phyloP scores from a whole-genome alignment of 2,329 filamentous ascomycete species.

The Sclerotinia sclerotiorum region DNA sequence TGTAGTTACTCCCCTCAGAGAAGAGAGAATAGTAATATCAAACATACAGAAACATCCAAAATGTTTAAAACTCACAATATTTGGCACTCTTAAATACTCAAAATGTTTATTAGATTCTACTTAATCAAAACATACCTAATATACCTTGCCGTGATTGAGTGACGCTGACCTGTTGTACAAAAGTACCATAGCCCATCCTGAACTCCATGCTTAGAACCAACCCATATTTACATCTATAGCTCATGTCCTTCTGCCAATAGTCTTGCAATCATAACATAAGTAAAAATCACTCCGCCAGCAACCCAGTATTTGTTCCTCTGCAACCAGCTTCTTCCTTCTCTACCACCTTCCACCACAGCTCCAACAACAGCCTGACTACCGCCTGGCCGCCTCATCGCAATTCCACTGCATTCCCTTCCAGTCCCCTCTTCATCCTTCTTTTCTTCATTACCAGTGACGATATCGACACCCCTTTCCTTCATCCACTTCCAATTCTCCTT shows the following conservation, averaged over 20 bases:
- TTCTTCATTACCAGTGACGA: slow-evolving; percentile 64
- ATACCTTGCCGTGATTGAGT: neutral
- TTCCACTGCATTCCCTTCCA: slow-evolving; percentile 55
- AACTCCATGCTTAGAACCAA: slow-evolving; percentile 11
- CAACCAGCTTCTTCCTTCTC: slow-evolving; percentile 81
- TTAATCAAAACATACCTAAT: neutral
- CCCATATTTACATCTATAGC: neutral
- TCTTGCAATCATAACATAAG: slow-evolving; percentile 80
- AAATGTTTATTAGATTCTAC: too few relatives aligned
- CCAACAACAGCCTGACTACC: slow-evolving; percentile 55
- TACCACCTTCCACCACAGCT: slow-evolving; percentile 73
- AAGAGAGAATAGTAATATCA: slow-evolving; percentile 4
- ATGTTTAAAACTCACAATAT: too few relatives aligned
- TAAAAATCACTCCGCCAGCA: slow-evolving; percentile 67
- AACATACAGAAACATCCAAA: too few relatives aligned
- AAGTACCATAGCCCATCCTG: slow-evolving; percentile 12
- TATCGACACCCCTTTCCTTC: slow-evolving; percentile 76
- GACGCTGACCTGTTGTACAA: slow-evolving; percentile 11
- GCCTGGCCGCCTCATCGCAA: slow-evolving; percentile 62
- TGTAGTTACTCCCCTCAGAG: slow-evolving; percentile 1
- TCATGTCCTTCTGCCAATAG: slow-evolving; percentile 50
- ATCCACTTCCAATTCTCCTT: slow-evolving; percentile 92
- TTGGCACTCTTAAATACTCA: neutral
- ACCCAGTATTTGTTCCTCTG: slow-evolving; percentile 76
- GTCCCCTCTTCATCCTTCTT: slow-evolving; percentile 52